Percentiles rank a stretch among this genome's conserved stretches.
Evolutionary conservation across 148 eudicot species (phyloP).

Genomic region (Chenopodium suecicum): DNA sequence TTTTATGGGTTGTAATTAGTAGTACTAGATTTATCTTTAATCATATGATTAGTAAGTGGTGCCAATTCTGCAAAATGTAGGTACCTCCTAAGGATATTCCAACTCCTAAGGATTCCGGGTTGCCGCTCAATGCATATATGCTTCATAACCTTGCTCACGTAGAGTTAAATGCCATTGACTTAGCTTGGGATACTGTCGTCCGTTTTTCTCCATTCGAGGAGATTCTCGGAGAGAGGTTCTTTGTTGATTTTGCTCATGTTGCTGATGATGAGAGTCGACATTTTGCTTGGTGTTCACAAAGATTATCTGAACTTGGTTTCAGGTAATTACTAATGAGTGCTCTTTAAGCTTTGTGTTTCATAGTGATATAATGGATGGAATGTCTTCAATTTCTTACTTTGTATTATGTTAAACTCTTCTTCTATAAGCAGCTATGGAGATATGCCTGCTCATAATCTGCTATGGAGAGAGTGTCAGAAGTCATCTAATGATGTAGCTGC

Average conservation of each 20-base stretch:
- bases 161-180: constrained; percentile 90
- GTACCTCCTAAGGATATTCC: constrained; percentile 85
- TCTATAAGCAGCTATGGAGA: constrained; percentile 68
- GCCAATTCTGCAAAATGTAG: constrained; percentile 32
- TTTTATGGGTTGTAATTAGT: not conserved
- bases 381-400: not conserved
- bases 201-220: constrained; percentile 77
- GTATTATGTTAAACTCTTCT: not conserved
- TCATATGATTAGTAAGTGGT: constrained; percentile 1
- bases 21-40: not conserved
- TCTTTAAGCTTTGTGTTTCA: not conserved
- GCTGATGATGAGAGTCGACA: constrained; percentile 99
- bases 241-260: constrained; percentile 91
- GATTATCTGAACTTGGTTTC: constrained; percentile 85
- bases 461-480: constrained; percentile 95
- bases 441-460: constrained; percentile 92
- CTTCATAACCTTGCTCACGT: constrained; percentile 98
- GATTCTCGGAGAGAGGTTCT: constrained; percentile 73
- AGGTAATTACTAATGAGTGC: constrained; percentile 36
- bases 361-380: not conserved
- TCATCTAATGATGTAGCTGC: constrained; percentile 80
- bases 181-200: constrained; percentile 98
- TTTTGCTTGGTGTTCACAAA: constrained; percentile 94
- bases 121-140: constrained; percentile 91
- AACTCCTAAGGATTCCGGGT: constrained; percentile 67